Conservation (phyloP, 108 stramenopile species). For the Cylindrotheca fusiformis region DNA sequence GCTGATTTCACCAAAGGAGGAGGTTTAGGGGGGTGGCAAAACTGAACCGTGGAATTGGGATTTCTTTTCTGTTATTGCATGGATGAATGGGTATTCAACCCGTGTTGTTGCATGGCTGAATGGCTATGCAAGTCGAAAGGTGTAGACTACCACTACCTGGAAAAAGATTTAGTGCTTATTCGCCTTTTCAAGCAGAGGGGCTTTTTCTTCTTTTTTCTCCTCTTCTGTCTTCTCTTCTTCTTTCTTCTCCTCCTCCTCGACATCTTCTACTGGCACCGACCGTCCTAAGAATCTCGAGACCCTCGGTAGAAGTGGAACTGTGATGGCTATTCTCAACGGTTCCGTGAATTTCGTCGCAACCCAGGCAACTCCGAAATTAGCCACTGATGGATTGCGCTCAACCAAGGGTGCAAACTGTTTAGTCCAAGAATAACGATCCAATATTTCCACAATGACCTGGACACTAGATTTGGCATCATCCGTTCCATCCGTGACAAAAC, state of each 20-base stretch:
- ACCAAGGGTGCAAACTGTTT: conserved; percentile 52
- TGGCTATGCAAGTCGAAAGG: too few relatives aligned
- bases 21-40: too few relatives aligned
- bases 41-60: too few relatives aligned
- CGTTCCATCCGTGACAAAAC: conserved; percentile 38
- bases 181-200: too few relatives aligned
- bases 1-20: too few relatives aligned
- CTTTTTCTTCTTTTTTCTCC: too few relatives aligned
- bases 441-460: conserved; percentile 52
- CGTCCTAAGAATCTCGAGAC: conserved; percentile 35
- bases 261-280: conserved; percentile 1
- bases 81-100: too few relatives aligned
- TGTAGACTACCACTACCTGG: too few relatives aligned
- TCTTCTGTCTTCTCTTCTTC: background rate
- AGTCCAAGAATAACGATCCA: conserved; percentile 68
- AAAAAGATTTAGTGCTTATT: too few relatives aligned
- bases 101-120: too few relatives aligned
- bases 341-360: conserved; percentile 91
- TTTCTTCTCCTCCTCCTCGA: background rate
- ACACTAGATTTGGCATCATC: conserved; percentile 51
- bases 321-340: conserved; percentile 75
- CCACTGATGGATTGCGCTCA: conserved; percentile 70
- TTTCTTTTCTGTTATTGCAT: too few relatives aligned
- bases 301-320: conserved; percentile 77
- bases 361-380: conserved; percentile 93